phyloP scores from a whole-genome alignment of 2,329 filamentous ascomycete species.

The Aureobasidium sp. region DNA sequence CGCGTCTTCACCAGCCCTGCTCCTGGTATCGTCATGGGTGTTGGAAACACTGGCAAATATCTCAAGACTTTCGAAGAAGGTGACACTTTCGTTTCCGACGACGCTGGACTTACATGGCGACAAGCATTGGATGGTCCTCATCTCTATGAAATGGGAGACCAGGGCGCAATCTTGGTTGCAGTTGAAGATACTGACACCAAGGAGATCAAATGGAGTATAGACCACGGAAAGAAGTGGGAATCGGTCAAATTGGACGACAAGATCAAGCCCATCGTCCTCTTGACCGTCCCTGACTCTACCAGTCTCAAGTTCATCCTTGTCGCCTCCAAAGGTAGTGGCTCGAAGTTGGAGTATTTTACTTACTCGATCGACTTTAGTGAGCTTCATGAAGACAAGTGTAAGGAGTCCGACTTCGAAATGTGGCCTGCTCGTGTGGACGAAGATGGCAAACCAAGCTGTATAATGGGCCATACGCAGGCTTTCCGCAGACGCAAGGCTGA shows the following conservation, averaged over 20 bases:
- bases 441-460: conserved; percentile 72
- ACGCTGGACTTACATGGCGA: conserved; percentile 82
- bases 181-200: conserved; percentile 62
- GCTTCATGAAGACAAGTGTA: conserved; percentile 73
- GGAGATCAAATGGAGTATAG: conserved; percentile 69
- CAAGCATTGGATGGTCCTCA: conserved; percentile 71
- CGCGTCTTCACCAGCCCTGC: conserved; percentile 89
- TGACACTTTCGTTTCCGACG: conserved; percentile 79
- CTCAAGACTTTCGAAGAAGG: conserved; percentile 66
- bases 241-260: conserved; percentile 61
- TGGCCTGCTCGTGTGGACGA: conserved; percentile 82
- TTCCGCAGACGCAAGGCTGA: conserved; percentile 80
- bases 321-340: conserved; percentile 50
- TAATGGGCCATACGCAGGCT: conserved; percentile 93
- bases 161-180: conserved; percentile 81
- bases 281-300: conserved; percentile 86
- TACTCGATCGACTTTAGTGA: conserved; percentile 78
- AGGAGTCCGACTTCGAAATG: conserved; percentile 68
- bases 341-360: conserved; percentile 43
- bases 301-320: conserved; percentile 83
- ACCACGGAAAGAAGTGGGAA: conserved; percentile 84
- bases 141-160: conserved; percentile 93
- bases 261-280: conserved; percentile 66
- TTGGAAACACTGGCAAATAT: conserved; percentile 77
- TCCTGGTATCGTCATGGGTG: conserved; percentile 86